phyloP scores from a whole-genome alignment of 139 green algal species.

The Micractinium sp. region DNA sequence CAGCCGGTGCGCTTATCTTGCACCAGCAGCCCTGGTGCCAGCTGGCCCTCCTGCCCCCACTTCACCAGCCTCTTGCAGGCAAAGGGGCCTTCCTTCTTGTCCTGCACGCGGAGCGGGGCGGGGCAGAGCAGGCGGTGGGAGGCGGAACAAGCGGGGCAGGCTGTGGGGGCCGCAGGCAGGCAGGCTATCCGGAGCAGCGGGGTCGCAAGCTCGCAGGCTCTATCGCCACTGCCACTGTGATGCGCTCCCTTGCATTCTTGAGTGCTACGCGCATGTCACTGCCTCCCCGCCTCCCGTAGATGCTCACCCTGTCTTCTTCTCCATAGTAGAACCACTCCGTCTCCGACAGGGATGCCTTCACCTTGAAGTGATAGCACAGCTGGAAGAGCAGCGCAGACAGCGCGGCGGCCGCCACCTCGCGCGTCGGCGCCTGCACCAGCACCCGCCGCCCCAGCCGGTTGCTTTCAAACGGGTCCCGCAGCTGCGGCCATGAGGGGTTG shows the following conservation, averaged over 20 bases:
- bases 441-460: conserved; percentile 38
- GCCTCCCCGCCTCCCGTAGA: too few species aligned
- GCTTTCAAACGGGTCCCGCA: conserved; percentile 30
- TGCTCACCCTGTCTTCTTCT: not conserved
- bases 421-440: conserved; percentile 5
- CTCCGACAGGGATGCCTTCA: not conserved
- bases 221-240: too few species aligned
- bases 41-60: conserved; percentile 1
- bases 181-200: too few species aligned
- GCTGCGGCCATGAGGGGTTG: not conserved
- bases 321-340: conserved; percentile 30
- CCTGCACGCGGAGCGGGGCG: not conserved
- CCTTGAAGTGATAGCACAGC: not conserved
- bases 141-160: too few species aligned
- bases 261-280: too few species aligned
- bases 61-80: not conserved
- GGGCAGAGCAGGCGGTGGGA: not conserved
- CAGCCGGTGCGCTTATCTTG: not conserved
- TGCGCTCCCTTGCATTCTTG: too few species aligned
- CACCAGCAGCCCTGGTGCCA: not conserved
- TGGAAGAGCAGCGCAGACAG: conserved; percentile 38
- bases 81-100: conserved; percentile 26
- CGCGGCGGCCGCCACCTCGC: conserved; percentile 27
- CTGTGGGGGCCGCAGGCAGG: too few species aligned
- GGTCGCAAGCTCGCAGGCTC: too few species aligned